Evolutionary conservation across 768 basidiomycete genomes (phyloP).

Genomic region (Brasilioporus rufonigricans): DNA sequence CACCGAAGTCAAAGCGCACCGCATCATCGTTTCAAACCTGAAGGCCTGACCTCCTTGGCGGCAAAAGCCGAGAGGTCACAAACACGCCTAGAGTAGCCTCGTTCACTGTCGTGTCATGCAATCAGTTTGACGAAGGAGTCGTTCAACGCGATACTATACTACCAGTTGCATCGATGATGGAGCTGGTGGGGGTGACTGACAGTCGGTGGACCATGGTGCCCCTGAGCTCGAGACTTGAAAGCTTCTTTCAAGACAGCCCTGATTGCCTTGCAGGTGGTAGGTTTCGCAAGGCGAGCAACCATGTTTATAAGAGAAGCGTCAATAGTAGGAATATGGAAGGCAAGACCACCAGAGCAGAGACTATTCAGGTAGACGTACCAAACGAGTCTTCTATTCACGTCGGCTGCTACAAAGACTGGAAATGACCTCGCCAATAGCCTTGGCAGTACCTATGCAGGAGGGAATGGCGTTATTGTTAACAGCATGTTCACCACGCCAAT

Average conservation of each 20-base stretch:
- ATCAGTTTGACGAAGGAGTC: slow-evolving; percentile 94
- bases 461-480: slow-evolving; percentile 99
- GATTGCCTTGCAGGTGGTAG: slow-evolving; percentile 86
- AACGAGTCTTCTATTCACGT: slow-evolving; percentile 56
- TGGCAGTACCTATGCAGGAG: slow-evolving; percentile 97
- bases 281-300: slow-evolving; percentile 87
- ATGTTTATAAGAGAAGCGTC: slow-evolving; percentile 99
- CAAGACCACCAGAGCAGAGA: slow-evolving; percentile 59
- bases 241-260: slow-evolving; percentile 82
- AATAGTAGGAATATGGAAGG: slow-evolving; percentile 96
- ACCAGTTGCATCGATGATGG: slow-evolving; percentile 91
- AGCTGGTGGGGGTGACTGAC: slow-evolving; percentile 73
- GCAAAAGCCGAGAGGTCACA: slow-evolving; percentile 83
- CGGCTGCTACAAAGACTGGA: slow-evolving; percentile 93
- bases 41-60: slow-evolving; percentile 67
- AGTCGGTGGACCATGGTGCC: slow-evolving; percentile 90
- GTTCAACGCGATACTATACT: slow-evolving; percentile 95
- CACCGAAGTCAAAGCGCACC: slow-evolving; percentile 4
- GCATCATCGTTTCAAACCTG: slow-evolving; percentile 10
- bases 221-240: slow-evolving; percentile 57
- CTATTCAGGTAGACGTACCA: not conserved
- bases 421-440: slow-evolving; percentile 99
- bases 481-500: slow-evolving; percentile 96
- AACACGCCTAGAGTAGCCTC: slow-evolving; percentile 92
- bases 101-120: slow-evolving; percentile 94